These are phyloP conservation scores for Pseudogymnoascus sp. DNA, from an alignment of 2,329 filamentous ascomycete species.

Conservation along the genomic window DNA sequence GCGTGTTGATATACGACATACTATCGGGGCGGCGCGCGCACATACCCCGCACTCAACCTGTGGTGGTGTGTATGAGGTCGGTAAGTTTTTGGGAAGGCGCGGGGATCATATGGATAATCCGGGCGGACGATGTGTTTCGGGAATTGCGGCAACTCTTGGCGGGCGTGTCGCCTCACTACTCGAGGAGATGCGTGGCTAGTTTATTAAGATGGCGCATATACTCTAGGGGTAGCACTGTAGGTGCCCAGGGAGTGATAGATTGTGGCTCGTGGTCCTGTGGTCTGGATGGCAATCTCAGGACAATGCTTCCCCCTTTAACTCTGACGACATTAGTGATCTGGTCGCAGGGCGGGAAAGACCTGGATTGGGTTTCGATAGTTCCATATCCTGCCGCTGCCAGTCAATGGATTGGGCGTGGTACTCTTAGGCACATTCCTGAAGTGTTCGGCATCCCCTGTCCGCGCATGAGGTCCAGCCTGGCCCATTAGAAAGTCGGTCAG, in stretches of 20 bases:
- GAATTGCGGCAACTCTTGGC: not conserved
- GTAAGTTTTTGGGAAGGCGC: not conserved
- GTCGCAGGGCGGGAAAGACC: not conserved
- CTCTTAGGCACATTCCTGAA: not conserved
- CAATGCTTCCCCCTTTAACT: not conserved
- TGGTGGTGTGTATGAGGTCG: not conserved
- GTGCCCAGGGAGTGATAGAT: not conserved
- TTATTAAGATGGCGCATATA: not conserved
- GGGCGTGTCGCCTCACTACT: conserved; percentile 1
- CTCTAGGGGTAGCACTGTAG: not conserved
- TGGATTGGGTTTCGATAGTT: conserved; percentile 1
- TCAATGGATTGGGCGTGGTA: not conserved
- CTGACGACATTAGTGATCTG: not conserved
- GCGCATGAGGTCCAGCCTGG: conserved; percentile 2
- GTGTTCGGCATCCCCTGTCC: not conserved
- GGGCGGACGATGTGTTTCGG: not conserved
- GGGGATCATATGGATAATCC: conserved; percentile 3
- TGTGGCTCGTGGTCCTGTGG: not conserved
- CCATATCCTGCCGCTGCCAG: not conserved
- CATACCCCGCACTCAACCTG: not conserved
- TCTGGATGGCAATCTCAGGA: not conserved
- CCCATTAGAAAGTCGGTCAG: conserved; percentile 6
- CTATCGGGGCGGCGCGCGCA: not conserved
- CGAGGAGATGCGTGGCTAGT: conserved; percentile 1
- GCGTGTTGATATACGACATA: not conserved